Evolutionary conservation across 148 eudicot species (phyloP), one percentile per base, ranked within the genome.

Genomic region (Simmondsia chinensis): DNA sequence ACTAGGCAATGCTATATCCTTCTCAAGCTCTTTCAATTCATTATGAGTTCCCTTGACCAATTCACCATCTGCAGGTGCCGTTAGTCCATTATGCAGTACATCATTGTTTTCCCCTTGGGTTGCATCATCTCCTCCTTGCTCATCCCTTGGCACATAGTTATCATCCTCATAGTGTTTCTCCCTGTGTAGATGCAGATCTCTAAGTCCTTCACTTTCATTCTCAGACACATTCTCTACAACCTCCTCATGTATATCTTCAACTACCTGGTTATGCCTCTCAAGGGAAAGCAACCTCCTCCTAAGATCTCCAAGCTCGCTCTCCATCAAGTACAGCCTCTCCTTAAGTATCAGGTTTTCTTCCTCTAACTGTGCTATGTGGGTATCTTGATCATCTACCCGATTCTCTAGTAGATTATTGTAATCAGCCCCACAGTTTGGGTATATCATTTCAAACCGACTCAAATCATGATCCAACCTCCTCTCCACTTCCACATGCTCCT

Each of bases 401-500:
- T 72, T 82, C 56, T 75, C 93, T 69, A 77, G 32, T 2, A 63
- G 61, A 54, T 63, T 66, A 25, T 67, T 58, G 37, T 72, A 66
- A 16, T 72, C 87, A 23, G 49, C 54, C 46, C 77, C 72, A 15
- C 57, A 50, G 38, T 58, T 71, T 0, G 88, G 94, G 55, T 74
- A 76, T 43, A 82, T 72, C 99, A 91, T 91, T 68, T 91, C 95
- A 32, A 91, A 91, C 42, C 99, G 50, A 49, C 94, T 91, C 66
- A 91, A 65, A 50, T 91, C 99, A 66, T 86, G 94, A 55, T 91
- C 94, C 68, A 91, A 34, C 53, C 99, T 82, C 69, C 89, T 85
- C 73, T 85, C 95, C 39, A 91, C 95, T 78, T 85, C 99, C 22
- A 81, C 80, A 66, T 84, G 94, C 65, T 89, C 95, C 76, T 91